A percentile compares a stretch with the other conserved stretches of the same genome.
These are phyloP conservation scores for Rachicladosporium sp. DNA, from an alignment of 2,329 filamentous ascomycete genomes.

Conservation along the genomic window DNA sequence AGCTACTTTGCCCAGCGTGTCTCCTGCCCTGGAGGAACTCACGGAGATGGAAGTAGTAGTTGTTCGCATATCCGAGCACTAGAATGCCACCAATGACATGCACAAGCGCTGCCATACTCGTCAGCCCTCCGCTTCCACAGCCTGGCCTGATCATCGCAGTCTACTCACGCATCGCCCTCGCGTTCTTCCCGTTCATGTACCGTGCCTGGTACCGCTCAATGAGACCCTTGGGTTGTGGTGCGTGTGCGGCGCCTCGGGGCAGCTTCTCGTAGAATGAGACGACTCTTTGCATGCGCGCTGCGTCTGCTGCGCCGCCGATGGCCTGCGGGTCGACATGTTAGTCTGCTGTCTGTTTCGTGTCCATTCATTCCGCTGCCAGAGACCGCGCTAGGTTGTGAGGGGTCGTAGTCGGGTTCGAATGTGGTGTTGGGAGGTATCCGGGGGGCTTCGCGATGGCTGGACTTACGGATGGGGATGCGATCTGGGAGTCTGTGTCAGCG, in stretches of 20 bases:
- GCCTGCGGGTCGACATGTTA: slow-evolving; percentile 45
- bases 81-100: slow-evolving; percentile 72
- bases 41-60: slow-evolving; percentile 99
- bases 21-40: slow-evolving; percentile 33
- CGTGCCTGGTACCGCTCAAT: slow-evolving; percentile 72
- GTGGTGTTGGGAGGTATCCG: no score
- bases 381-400: no score
- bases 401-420: no score
- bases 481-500: no score
- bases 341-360: no score
- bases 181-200: slow-evolving; percentile 85
- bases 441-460: no score
- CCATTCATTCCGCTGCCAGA: no score
- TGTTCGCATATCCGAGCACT: slow-evolving; percentile 80
- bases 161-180: slow-evolving; percentile 72
- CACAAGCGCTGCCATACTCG: slow-evolving; percentile 55
- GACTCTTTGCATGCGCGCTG: slow-evolving; percentile 92
- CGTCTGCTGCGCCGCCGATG: slow-evolving; percentile 89
- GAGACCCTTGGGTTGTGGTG: slow-evolving; percentile 68
- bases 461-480: no score
- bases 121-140: no score
- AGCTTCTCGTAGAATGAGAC: slow-evolving; percentile 99
- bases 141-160: neutral
- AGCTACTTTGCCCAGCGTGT: slow-evolving; percentile 8
- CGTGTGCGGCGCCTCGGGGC: slow-evolving; percentile 79